Percentiles rank a stretch among this genome's conserved stretches.
These are phyloP conservation scores for Ambrosia hybrid DNA, from an alignment of 140 eudicot species.

Conservation along the genomic window DNA sequence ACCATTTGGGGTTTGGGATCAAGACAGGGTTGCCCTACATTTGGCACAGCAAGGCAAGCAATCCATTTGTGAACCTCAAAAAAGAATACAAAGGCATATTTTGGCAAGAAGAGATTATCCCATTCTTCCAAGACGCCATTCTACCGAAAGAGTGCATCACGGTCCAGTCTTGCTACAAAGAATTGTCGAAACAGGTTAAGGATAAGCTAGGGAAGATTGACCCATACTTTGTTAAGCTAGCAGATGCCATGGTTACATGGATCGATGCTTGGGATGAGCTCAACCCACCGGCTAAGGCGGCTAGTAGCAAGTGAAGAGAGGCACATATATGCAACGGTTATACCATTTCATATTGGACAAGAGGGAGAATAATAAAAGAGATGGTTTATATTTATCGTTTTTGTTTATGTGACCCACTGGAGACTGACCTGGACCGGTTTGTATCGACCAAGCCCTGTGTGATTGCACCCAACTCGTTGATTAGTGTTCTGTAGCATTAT, in stretches of 20 bases:
- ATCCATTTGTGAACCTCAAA: constrained; percentile 85
- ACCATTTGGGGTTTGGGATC: constrained; percentile 81
- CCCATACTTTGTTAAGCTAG: constrained; percentile 69
- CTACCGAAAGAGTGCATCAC: constrained; percentile 81
- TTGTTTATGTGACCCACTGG: constrained; percentile 12
- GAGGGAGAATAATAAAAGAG: constrained; percentile 24
- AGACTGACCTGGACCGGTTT: neutral
- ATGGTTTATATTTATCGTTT: constrained; percentile 19
- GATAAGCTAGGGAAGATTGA: constrained; percentile 77
- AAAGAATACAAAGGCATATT: constrained; percentile 93
- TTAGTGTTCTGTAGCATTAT: constrained; percentile 37
- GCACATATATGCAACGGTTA: neutral
- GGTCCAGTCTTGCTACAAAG: constrained; percentile 76
- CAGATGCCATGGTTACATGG: constrained; percentile 92
- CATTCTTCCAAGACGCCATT: constrained; percentile 68
- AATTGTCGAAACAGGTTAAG: constrained; percentile 69
- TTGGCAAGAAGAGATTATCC: constrained; percentile 98
- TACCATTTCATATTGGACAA: constrained; percentile 24
- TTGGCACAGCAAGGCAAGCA: constrained; percentile 92
- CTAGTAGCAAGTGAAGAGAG: constrained; percentile 43
- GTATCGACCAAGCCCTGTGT: constrained; percentile 18
- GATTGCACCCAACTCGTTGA: constrained; percentile 13
- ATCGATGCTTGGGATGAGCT: constrained; percentile 89
- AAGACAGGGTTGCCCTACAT: constrained; percentile 88
- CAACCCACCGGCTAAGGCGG: constrained; percentile 47